phyloP scores from a whole-genome alignment of 1,139 yeast genomes.

The Kodamaea derodonti region DNA sequence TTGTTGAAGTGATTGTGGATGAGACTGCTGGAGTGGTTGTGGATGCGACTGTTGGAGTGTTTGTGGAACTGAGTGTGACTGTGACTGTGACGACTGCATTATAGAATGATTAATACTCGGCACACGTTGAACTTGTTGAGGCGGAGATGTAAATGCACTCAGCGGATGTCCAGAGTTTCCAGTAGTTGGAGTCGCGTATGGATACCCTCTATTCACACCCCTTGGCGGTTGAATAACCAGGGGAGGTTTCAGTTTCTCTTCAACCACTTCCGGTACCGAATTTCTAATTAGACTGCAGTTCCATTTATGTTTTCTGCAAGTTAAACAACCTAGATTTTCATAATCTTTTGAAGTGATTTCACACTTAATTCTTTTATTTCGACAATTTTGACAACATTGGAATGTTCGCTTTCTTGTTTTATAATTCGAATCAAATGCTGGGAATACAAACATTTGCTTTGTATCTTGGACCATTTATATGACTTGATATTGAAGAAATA shows the following conservation, averaged over 20 bases:
- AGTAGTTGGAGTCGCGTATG: no score
- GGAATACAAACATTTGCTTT: slow-evolving; percentile 47
- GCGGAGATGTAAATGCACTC: neutral
- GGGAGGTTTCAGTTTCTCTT: neutral
- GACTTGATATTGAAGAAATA: no score
- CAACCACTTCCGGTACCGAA: neutral
- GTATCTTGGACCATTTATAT: no score
- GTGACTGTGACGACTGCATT: no score
- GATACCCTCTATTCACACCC: no score
- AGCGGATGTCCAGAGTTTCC: neutral
- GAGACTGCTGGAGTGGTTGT: no score
- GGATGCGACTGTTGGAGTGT: no score
- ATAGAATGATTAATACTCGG: neutral
- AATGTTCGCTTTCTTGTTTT: slow-evolving; percentile 51
- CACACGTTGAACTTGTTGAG: neutral
- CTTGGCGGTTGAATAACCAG: neutral
- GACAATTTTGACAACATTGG: slow-evolving; percentile 50
- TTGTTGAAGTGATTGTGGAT: no score
- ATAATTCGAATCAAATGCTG: slow-evolving; percentile 55
- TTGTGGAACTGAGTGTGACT: no score
- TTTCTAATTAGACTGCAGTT: slow-evolving; percentile 13
- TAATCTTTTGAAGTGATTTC: slow-evolving; percentile 30
- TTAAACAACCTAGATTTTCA: slow-evolving; percentile 35
- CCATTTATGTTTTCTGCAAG: slow-evolving; percentile 21
- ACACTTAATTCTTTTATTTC: slow-evolving; percentile 40